Base-by-base conservation (phyloP, 2,329 filamentous ascomycete genomes). In the Calonectria henricotiae region DNA sequence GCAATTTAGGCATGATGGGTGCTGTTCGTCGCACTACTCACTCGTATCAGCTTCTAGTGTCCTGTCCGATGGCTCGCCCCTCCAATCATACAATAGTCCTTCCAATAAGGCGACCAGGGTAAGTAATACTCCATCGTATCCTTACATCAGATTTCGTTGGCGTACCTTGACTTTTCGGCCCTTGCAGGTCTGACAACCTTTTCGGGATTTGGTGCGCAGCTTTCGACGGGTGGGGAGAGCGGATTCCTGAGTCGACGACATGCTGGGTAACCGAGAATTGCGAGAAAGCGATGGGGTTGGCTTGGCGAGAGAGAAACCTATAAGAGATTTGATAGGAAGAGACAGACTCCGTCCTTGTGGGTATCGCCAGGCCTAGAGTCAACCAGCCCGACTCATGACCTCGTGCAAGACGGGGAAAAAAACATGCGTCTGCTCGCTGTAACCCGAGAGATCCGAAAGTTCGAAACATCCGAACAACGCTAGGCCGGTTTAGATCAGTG, bases 1-100 rank as follows among this genome's bases (percentile, higher is more conserved):
- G 25, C 66, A 68, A 13, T 63, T 68, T 30, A 63, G 23, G 30
- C 66, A 68, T 6, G 66, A 64, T 4, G 66, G 66, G 12, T 49
- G 66, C 51, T 68, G 60, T n/a, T 68, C 66, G n/a, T 68, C 66
- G 49, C 66, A 68, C 66, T 68, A 30, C 41, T 23, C n/a, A 39
- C 44, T 25, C 15, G 41, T 25, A 62, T 67, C n/a, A 62, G 55
- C 35, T 17, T 67, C 43, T n/a, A 35, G 15, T n/a, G 15, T 23
- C 23, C 9, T 32, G 23, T 37, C 17, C 15, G 9, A 25, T 23
- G 15, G 11, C 32, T 27, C 15, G 6, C 25, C 4, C 25, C 4
- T 30, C 25, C 39, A 58, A 58, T 43, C 37, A 55, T 25, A 60
- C 30, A 4, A 4, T 12, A 32, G 35, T 32, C 4, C n/a, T 44